Evolutionary conservation across 805 yeast genomes (phyloP).

Genomic region (Sporopachydermia quercuum): DNA sequence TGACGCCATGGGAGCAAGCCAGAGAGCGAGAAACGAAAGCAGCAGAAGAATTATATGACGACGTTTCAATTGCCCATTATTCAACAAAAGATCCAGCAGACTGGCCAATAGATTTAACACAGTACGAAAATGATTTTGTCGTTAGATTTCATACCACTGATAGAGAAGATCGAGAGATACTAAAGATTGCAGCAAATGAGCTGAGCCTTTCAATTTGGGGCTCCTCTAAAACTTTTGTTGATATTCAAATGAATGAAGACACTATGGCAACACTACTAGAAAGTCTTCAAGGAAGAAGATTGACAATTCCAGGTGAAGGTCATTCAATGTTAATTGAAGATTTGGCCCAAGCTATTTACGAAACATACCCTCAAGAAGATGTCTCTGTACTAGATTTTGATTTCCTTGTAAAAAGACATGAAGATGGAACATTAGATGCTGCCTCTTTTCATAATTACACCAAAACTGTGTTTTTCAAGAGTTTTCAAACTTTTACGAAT

Average conservation of each 20-base stretch:
- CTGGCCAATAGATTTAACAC: slow-evolving; percentile 26
- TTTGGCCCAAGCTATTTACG: slow-evolving; percentile 39
- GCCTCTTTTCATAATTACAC: slow-evolving; percentile 11
- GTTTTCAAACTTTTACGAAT: slow-evolving; percentile 51
- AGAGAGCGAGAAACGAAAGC: too few relatives aligned
- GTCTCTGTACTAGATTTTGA: slow-evolving; percentile 4
- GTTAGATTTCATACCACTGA: slow-evolving; percentile 23
- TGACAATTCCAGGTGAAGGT: slow-evolving; percentile 8
- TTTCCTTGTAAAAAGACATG: slow-evolving; percentile 7
- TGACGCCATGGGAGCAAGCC: too few relatives aligned
- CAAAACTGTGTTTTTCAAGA: slow-evolving; percentile 52
- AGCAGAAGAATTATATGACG: too few relatives aligned
- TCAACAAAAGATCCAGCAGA: slow-evolving; percentile 15
- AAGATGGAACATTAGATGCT: slow-evolving; percentile 7
- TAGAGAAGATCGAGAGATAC: slow-evolving; percentile 9
- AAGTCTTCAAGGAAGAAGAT: slow-evolving; percentile 8
- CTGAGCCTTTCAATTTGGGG: slow-evolving; percentile 15
- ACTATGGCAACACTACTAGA: slow-evolving; percentile 11
- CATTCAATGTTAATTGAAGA: slow-evolving; percentile 34
- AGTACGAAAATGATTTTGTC: slow-evolving; percentile 29
- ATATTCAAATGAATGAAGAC: slow-evolving; percentile 10
- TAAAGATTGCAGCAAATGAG: slow-evolving; percentile 12
- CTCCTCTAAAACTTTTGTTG: slow-evolving; percentile 9
- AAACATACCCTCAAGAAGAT: slow-evolving; percentile 30
- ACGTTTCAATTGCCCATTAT: too few relatives aligned